A percentile compares a stretch with the other conserved stretches of the same genome.
Conservation (phyloP, 306 rosid genomes). For the Chamaecrista fasciculata region DNA sequence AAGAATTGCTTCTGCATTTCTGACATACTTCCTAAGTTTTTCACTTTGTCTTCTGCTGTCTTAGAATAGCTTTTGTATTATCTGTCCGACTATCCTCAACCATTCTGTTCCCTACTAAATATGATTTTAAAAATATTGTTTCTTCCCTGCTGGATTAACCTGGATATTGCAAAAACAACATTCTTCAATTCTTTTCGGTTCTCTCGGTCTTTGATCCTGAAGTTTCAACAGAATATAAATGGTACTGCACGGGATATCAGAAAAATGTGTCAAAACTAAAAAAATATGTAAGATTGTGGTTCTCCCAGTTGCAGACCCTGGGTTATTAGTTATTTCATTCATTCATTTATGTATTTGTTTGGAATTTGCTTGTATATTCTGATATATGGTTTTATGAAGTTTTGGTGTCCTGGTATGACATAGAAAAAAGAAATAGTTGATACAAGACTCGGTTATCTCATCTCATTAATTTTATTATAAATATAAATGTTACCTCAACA, state of each 20-base stretch:
- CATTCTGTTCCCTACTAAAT: neutral
- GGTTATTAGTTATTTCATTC: neutral
- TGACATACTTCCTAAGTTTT: neutral
- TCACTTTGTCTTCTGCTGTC: neutral
- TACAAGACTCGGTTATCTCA: neutral
- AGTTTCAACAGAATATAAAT: neutral
- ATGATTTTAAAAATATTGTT: neutral
- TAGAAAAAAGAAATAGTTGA: neutral
- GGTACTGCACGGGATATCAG: neutral
- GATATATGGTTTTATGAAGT: neutral
- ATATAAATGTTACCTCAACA: neutral
- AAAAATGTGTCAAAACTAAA: neutral
- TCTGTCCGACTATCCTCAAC: neutral
- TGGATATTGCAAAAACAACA: neutral
- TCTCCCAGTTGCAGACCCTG: neutral
- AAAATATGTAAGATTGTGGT: slow-evolving; percentile 10
- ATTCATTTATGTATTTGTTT: neutral
- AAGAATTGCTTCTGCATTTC: slow-evolving; percentile 21
- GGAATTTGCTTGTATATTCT: neutral
- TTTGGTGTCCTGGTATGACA: neutral
- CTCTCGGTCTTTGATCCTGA: slow-evolving; percentile 1
- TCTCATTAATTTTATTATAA: neutral
- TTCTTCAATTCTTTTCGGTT: neutral
- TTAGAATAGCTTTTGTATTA: neutral
- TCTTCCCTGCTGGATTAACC: neutral